Evolutionary conservation across 768 basidiomycete genomes (phyloP).

Genomic region (Omphalotus guepiniiformis): DNA sequence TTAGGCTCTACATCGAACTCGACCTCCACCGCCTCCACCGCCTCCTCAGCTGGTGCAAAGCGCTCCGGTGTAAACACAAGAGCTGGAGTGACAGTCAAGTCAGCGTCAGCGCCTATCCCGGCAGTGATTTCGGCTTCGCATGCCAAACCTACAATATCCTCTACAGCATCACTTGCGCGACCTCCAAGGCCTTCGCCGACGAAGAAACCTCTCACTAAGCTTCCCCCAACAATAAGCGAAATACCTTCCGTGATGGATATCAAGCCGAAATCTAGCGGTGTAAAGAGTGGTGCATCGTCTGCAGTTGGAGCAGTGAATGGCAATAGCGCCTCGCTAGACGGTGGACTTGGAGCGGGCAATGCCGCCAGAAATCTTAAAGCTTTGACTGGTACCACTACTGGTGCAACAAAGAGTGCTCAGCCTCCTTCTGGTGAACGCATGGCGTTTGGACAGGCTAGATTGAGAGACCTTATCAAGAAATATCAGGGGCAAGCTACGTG

Average conservation of each 20-base stretch:
- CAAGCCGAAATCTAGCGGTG: constrained; percentile 10
- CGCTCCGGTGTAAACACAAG: constrained; percentile 17
- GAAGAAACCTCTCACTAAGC: constrained; percentile 20
- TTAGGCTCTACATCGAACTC: constrained; percentile 3
- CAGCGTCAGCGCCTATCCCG: constrained; percentile 66
- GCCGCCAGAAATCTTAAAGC: constrained; percentile 14
- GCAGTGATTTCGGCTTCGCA: constrained; percentile 68
- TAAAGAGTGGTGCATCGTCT: constrained; percentile 11
- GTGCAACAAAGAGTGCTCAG: neutral
- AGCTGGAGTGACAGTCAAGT: constrained; percentile 45
- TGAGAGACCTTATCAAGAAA: constrained; percentile 78
- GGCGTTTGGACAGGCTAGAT: constrained; percentile 72
- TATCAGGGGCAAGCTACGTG: constrained; percentile 46
- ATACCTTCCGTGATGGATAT: constrained; percentile 9
- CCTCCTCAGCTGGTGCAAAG: constrained; percentile 15
- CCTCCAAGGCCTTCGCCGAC: constrained; percentile 23
- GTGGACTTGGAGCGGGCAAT: constrained; percentile 9
- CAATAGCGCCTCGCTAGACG: neutral
- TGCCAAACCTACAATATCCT: constrained; percentile 68
- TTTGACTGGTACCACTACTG: constrained; percentile 9
- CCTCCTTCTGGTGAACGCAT: constrained; percentile 37
- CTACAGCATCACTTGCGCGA: constrained; percentile 71
- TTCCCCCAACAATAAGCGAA: constrained; percentile 35
- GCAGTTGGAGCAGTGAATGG: constrained; percentile 14
- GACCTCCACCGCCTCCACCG: neutral